A percentile compares a stretch with the other conserved stretches of the same genome.
Conservation (phyloP, 257 asterid species). For the Gynochthodes officinalis region DNA sequence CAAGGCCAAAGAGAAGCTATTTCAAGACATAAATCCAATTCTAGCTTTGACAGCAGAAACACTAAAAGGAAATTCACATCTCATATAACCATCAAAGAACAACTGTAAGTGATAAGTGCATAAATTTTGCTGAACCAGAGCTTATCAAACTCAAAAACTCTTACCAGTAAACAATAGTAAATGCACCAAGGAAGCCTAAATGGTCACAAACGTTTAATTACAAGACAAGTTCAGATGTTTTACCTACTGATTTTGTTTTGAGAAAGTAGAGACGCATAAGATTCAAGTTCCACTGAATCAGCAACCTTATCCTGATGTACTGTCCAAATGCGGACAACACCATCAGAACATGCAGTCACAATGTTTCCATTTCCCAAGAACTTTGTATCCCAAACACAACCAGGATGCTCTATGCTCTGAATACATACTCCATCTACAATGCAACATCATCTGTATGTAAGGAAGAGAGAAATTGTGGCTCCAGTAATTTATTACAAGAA, state of each 20-base stretch:
- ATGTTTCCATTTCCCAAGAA: constrained; percentile 87
- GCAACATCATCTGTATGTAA: constrained; percentile 24
- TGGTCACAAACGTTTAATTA: constrained; percentile 11
- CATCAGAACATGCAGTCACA: constrained; percentile 97
- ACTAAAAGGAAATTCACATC: not conserved
- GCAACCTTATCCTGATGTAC: constrained; percentile 61
- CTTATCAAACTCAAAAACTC: not conserved
- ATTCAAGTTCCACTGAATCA: constrained; percentile 62
- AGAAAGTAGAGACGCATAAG: constrained; percentile 58
- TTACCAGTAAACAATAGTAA: not conserved
- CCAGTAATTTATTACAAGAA: constrained; percentile 16
- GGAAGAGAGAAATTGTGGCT: constrained; percentile 11
- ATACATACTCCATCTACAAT: constrained; percentile 89
- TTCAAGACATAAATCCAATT: not conserved
- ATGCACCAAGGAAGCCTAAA: not conserved
- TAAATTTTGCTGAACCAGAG: not conserved
- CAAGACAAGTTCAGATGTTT: constrained; percentile 19
- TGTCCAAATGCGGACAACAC: constrained; percentile 93
- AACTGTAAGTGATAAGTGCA: not conserved
- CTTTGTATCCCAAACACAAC: constrained; percentile 98
- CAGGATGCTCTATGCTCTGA: constrained; percentile 97
- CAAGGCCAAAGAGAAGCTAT: not conserved
- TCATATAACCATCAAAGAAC: not conserved
- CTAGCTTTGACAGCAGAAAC: constrained; percentile 3
- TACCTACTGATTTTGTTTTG: constrained; percentile 90